Evolutionary conservation across 23 red algal species (phyloP).

Genomic region (Agarophyton chilense): DNA sequence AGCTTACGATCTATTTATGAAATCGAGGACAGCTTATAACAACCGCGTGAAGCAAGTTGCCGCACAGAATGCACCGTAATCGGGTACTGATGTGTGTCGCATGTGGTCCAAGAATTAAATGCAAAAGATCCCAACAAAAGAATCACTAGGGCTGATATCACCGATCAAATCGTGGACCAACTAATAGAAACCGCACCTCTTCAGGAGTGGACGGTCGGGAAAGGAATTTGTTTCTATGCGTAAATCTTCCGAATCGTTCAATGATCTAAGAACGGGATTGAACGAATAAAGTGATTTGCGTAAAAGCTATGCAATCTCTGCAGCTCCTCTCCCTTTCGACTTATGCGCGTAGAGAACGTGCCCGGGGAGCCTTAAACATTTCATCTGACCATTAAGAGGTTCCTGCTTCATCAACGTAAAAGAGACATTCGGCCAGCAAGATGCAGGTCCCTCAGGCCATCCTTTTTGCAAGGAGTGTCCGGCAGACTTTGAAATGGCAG

Average conservation of each 20-base stretch:
- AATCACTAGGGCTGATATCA: neutral
- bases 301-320: too few relatives aligned
- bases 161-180: conserved; percentile 12
- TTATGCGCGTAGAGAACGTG: too few relatives aligned
- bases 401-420: too few relatives aligned
- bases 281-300: too few relatives aligned
- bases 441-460: too few relatives aligned
- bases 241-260: conserved; percentile 17
- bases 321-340: too few relatives aligned
- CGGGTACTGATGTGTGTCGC: neutral
- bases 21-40: conserved; percentile 62
- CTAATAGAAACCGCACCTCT: neutral
- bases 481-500: too few relatives aligned
- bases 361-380: too few relatives aligned
- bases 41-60: conserved; percentile 71
- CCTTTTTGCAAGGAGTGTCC: too few relatives aligned
- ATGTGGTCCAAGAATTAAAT: neutral
- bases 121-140: neutral
- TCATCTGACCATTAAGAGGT: too few relatives aligned
- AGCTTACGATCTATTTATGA: conserved; percentile 87
- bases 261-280: too few relatives aligned
- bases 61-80: conserved; percentile 53
- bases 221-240: conserved; percentile 13
- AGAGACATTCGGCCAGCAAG: too few relatives aligned
- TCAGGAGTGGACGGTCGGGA: neutral